phyloP scores from a whole-genome alignment of 2,329 filamentous ascomycete genomes.

The Ascochyta clinopodiicola region DNA sequence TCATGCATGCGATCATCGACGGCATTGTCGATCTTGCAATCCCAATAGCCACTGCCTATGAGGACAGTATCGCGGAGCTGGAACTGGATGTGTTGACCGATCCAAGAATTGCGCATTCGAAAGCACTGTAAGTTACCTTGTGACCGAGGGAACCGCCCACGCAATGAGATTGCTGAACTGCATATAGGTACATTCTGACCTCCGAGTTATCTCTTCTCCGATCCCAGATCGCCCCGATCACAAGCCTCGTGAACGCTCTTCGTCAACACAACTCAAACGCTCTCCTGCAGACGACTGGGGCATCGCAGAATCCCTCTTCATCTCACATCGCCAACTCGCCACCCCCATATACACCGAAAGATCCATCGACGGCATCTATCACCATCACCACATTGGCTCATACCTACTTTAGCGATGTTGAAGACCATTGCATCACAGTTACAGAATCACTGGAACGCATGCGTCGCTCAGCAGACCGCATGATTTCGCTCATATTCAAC shows the following conservation, averaged over 20 bases:
- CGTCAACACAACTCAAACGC: constrained; percentile 71
- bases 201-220: constrained; percentile 84
- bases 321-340: constrained; percentile 14
- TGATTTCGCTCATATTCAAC: constrained; percentile 92
- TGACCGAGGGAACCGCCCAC: not conserved
- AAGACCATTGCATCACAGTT: constrained; percentile 86
- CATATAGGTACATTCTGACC: constrained; percentile 72
- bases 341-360: constrained; percentile 27
- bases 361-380: constrained; percentile 61
- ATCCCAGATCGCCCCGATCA: constrained; percentile 81
- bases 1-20: constrained; percentile 87
- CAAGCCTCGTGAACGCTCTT: constrained; percentile 82
- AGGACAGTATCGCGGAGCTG: constrained; percentile 83
- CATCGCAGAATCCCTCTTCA: constrained; percentile 8
- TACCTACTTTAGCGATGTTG: constrained; percentile 86
- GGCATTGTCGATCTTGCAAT: constrained; percentile 90
- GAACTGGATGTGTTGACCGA: constrained; percentile 86
- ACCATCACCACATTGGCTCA: constrained; percentile 81
- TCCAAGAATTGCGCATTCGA: constrained; percentile 77
- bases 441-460: constrained; percentile 81
- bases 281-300: constrained; percentile 41
- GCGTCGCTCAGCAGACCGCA: constrained; percentile 72
- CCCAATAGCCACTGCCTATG: constrained; percentile 80
- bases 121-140: constrained; percentile 51
- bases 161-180: not conserved